phyloP scores from a whole-genome alignment of 768 basidiomycete genomes.

The Lactifluus rugatus region DNA sequence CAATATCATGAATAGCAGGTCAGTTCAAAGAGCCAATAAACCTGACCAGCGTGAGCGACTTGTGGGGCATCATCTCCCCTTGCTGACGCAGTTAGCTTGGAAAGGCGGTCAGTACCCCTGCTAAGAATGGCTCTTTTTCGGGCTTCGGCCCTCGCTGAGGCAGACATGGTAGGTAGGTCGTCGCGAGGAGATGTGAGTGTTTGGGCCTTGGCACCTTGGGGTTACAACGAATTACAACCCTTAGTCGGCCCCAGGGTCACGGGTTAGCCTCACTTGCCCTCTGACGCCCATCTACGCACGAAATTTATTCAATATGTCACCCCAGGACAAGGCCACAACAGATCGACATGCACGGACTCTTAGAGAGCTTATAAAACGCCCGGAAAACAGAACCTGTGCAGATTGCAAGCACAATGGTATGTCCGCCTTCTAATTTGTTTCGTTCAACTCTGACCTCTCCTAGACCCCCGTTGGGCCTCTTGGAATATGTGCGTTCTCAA shows the following conservation, averaged over 20 bases:
- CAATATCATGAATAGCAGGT: background rate
- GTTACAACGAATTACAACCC: background rate
- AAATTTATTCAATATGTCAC: slow-evolving; percentile 27
- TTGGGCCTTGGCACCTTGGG: background rate
- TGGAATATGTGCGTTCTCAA: slow-evolving; percentile 75
- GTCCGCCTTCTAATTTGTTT: slow-evolving; percentile 22
- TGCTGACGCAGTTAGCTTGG: slow-evolving; percentile 67
- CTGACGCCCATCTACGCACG: background rate
- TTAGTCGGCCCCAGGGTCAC: background rate
- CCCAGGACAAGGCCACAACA: slow-evolving; percentile 78
- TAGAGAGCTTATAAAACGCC: slow-evolving; percentile 76
- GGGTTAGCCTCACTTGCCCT: background rate
- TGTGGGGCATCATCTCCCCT: slow-evolving; percentile 58
- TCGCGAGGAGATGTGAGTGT: background rate
- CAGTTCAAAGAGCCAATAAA: background rate
- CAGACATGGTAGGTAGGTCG: slow-evolving; percentile 23
- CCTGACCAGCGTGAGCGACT: slow-evolving; percentile 44
- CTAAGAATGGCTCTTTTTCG: slow-evolving; percentile 67
- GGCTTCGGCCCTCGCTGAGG: slow-evolving; percentile 67
- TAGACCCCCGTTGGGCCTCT: slow-evolving; percentile 96
- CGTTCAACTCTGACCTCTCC: background rate
- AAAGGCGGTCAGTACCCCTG: slow-evolving; percentile 63
- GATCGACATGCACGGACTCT: slow-evolving; percentile 71
- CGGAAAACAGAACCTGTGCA: slow-evolving; percentile 90
- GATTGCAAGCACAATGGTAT: slow-evolving; percentile 95